Evolutionary conservation across 306 rosid species (phyloP).

Genomic region (Neltuma alba): DNA sequence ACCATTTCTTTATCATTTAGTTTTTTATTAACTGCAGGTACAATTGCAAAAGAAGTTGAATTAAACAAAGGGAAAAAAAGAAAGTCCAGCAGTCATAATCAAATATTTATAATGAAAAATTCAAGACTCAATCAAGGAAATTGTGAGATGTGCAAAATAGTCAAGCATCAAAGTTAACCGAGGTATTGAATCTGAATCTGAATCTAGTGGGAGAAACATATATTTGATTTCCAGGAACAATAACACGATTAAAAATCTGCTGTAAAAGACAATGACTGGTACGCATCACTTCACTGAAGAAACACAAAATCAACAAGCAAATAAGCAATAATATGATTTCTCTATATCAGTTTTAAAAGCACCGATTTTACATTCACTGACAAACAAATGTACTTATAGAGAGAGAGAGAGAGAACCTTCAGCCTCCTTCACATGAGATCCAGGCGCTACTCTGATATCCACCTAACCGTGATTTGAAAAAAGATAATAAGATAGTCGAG

Average conservation of each 20-base stretch:
- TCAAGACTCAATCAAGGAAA: slow-evolving; percentile 1
- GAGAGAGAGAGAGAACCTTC: slow-evolving; percentile 53
- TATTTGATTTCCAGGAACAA: neutral
- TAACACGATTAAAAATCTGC: neutral
- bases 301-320: neutral
- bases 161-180: no score
- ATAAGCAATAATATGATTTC: neutral
- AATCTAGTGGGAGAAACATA: neutral
- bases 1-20: slow-evolving; percentile 93
- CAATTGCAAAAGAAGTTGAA: slow-evolving; percentile 7
- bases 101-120: slow-evolving; percentile 17
- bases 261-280: slow-evolving; percentile 8
- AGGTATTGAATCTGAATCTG: slow-evolving; percentile 4
- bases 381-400: neutral
- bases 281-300: slow-evolving; percentile 27
- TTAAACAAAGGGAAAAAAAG: no score
- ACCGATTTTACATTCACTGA: neutral
- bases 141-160: no score
- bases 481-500: slow-evolving; percentile 32
- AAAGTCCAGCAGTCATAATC: slow-evolving; percentile 8
- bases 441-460: slow-evolving; percentile 93
- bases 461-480: slow-evolving; percentile 54
- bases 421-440: slow-evolving; percentile 93
- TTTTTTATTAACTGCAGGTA: slow-evolving; percentile 83
- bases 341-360: slow-evolving; percentile 3